These are phyloP conservation scores for Penicillium salamii DNA, from an alignment of 495 filamentous ascomycete genomes.

Conservation along the genomic window DNA sequence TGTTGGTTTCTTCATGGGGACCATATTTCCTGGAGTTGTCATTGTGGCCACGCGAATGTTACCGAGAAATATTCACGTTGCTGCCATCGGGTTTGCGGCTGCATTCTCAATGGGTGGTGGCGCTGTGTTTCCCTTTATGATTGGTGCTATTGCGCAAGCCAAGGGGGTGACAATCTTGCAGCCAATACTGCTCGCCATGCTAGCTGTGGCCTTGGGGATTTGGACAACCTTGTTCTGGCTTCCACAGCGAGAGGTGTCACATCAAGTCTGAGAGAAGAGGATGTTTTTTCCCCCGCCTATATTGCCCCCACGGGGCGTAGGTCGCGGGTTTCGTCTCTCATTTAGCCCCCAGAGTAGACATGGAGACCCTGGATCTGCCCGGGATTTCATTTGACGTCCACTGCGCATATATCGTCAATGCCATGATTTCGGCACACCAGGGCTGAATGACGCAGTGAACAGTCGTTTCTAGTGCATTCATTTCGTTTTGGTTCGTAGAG, in stretches of 20 bases:
- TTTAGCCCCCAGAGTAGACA: no score
- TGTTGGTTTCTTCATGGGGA: conserved; percentile 64
- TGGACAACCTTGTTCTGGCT: conserved; percentile 14
- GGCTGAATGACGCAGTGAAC: no score
- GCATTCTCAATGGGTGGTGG: conserved; percentile 72
- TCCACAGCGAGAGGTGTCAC: conserved; percentile 3
- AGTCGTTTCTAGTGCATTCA: no score
- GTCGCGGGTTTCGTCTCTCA: no score
- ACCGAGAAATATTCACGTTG: conserved; percentile 69
- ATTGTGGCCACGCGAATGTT: conserved; percentile 73
- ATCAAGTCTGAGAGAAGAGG: conserved; percentile 3
- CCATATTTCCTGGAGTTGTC: conserved; percentile 66
- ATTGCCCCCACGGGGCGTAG: no score
- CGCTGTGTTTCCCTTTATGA: conserved; percentile 68
- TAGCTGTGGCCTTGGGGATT: conserved; percentile 18
- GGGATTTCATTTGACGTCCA: no score
- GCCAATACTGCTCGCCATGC: conserved; percentile 57
- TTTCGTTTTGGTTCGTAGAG: no score
- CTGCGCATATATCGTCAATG: no score
- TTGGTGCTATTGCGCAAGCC: conserved; percentile 68
- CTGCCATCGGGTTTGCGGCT: conserved; percentile 74
- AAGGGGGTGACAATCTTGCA: conserved; percentile 68
- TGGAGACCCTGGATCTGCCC: no score
- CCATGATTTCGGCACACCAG: no score
- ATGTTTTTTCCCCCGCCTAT: no score